A percentile compares a stretch with the other conserved stretches of the same genome.
These are phyloP conservation scores for Lenwebbia sp. DNA, from an alignment of 345 rosid species.

Conservation along the genomic window DNA sequence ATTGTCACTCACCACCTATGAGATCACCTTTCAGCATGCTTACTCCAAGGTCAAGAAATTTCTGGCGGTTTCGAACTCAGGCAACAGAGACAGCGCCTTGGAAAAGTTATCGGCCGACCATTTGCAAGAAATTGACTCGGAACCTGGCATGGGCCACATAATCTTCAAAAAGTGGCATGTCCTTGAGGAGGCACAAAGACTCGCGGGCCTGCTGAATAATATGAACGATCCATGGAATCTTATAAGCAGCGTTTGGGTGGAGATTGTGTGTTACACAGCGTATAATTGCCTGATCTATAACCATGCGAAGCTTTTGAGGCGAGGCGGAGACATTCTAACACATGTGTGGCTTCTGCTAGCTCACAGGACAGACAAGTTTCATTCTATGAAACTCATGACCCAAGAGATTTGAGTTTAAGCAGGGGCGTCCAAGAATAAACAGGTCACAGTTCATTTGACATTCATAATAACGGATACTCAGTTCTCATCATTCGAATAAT, in stretches of 20 bases:
- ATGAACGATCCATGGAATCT: background rate
- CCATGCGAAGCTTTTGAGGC: background rate
- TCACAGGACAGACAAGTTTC: constrained; percentile 1
- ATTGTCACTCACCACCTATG: background rate
- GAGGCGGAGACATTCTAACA: background rate
- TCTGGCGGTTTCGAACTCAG: background rate
- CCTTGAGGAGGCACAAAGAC: background rate
- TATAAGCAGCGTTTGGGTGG: constrained; percentile 4
- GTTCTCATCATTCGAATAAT: background rate
- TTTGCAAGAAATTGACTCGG: background rate
- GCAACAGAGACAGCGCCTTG: background rate
- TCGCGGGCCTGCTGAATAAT: background rate
- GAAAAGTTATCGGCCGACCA: background rate
- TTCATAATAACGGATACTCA: background rate
- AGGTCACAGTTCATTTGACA: background rate
- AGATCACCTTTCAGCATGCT: background rate
- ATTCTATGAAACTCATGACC: background rate
- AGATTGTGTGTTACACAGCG: constrained; percentile 4
- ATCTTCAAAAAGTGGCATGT: background rate
- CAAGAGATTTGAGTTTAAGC: background rate
- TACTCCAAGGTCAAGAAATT: background rate
- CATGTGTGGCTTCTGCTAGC: constrained; percentile 1
- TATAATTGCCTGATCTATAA: background rate
- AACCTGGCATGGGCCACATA: background rate
- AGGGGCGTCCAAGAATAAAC: background rate